Evolutionary conservation across 2,329 filamentous ascomycete genomes (phyloP).

Genomic region (Epichloe festucae): DNA sequence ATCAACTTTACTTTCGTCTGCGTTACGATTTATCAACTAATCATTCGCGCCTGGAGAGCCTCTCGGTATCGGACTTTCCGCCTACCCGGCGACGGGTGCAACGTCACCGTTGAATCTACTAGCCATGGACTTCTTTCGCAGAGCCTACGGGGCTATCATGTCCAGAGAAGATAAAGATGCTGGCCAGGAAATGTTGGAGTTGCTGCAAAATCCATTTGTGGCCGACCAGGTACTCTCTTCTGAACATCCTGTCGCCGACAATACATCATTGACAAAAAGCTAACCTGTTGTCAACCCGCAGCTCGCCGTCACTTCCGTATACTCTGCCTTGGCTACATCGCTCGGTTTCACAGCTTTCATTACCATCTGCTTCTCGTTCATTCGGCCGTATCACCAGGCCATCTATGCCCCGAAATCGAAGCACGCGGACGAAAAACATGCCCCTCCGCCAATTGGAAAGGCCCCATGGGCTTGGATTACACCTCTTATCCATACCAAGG

Average conservation of each 20-base stretch:
- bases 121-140: background rate
- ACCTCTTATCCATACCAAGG: slow-evolving; percentile 65
- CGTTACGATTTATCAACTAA: background rate
- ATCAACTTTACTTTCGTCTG: background rate
- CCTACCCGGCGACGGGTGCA: background rate
- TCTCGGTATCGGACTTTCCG: background rate
- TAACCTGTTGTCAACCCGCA: slow-evolving; percentile 4
- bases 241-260: too few species aligned
- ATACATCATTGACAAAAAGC: too few species aligned
- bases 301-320: slow-evolving; percentile 41
- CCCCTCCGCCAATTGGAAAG: slow-evolving; percentile 74
- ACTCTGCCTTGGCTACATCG: slow-evolving; percentile 69
- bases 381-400: slow-evolving; percentile 81
- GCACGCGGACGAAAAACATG: slow-evolving; percentile 80
- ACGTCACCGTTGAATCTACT: background rate
- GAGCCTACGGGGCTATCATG: background rate
- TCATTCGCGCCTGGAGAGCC: background rate
- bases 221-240: slow-evolving; percentile 6
- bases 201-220: slow-evolving; percentile 39
- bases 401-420: slow-evolving; percentile 93
- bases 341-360: slow-evolving; percentile 61
- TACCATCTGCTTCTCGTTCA: slow-evolving; percentile 70
- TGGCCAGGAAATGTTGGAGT: slow-evolving; percentile 31
- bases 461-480: slow-evolving; percentile 79
- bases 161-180: slow-evolving; percentile 13